Evolutionary conservation across 129 eudicot species (phyloP).

Genomic region (Escallonia rubra): DNA sequence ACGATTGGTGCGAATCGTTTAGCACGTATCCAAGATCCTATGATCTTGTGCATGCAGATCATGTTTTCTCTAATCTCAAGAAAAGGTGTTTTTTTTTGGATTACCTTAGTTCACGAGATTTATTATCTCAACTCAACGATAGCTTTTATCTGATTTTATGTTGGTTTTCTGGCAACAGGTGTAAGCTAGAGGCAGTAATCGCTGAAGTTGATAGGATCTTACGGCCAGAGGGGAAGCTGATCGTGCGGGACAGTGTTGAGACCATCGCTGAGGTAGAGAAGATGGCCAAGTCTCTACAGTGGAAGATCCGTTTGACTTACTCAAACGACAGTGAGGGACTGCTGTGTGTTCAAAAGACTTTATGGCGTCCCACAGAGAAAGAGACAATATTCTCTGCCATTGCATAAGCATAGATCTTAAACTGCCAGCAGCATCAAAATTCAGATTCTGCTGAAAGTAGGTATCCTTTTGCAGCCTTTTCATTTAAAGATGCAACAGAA

Average conservation of each 20-base stretch:
- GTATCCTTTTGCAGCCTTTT: slow-evolving; percentile 10
- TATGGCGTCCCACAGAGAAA: slow-evolving; percentile 53
- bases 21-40: slow-evolving; percentile 68
- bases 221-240: slow-evolving; percentile 49
- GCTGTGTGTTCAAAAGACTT: slow-evolving; percentile 44
- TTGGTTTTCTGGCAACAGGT: slow-evolving; percentile 30
- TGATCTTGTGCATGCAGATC: slow-evolving; percentile 77
- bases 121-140: no score
- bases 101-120: background rate
- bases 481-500: slow-evolving; percentile 11
- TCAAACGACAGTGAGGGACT: slow-evolving; percentile 49
- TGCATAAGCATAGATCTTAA: slow-evolving; percentile 16
- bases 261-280: slow-evolving; percentile 41
- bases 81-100: slow-evolving; percentile 25
- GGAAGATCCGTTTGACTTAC: slow-evolving; percentile 42
- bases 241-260: slow-evolving; percentile 52
- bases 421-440: slow-evolving; percentile 2
- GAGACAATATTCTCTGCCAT: slow-evolving; percentile 51
- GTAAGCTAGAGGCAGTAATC: slow-evolving; percentile 47
- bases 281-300: slow-evolving; percentile 57
- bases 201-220: slow-evolving; percentile 69
- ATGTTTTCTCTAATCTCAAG: slow-evolving; percentile 57
- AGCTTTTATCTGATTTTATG: background rate
- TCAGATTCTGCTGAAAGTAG: background rate
- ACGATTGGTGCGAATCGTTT: slow-evolving; percentile 66